Evolutionary conservation across 768 basidiomycete genomes (phyloP).

Genomic region (Trametopsis cervina): DNA sequence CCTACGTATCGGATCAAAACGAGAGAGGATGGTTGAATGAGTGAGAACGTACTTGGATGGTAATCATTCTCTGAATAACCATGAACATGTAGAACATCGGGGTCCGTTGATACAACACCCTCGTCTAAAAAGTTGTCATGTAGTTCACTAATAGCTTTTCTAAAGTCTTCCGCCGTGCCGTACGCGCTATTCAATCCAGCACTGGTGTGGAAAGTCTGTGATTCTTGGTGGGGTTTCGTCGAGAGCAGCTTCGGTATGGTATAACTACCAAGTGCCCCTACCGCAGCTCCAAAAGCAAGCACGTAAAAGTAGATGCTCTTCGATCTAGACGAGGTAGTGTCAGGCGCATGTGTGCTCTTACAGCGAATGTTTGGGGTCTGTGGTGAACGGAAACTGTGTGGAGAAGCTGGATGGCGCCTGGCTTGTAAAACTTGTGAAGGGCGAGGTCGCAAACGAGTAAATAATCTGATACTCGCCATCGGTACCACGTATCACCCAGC

Average conservation of each 20-base stretch:
- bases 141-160: conserved; percentile 48
- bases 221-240: neutral
- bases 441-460: too few relatives aligned
- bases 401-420: too few relatives aligned
- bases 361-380: too few relatives aligned
- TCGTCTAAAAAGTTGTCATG: conserved; percentile 36
- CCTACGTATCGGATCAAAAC: neutral
- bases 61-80: conserved; percentile 70
- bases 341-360: neutral
- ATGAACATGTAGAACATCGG: conserved; percentile 42
- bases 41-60: conserved; percentile 45
- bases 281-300: neutral
- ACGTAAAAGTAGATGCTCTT: neutral
- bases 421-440: too few relatives aligned
- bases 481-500: too few relatives aligned
- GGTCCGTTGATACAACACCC: conserved; percentile 44
- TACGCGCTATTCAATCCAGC: conserved; percentile 26
- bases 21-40: neutral
- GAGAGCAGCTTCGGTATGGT: neutral
- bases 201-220: neutral
- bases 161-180: conserved; percentile 39
- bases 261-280: neutral
- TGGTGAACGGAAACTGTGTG: too few relatives aligned
- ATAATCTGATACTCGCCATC: too few relatives aligned
- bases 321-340: neutral